These are phyloP conservation scores for Metschnikowia shivogae DNA, from an alignment of 805 yeast genomes.

Conservation along the genomic window DNA sequence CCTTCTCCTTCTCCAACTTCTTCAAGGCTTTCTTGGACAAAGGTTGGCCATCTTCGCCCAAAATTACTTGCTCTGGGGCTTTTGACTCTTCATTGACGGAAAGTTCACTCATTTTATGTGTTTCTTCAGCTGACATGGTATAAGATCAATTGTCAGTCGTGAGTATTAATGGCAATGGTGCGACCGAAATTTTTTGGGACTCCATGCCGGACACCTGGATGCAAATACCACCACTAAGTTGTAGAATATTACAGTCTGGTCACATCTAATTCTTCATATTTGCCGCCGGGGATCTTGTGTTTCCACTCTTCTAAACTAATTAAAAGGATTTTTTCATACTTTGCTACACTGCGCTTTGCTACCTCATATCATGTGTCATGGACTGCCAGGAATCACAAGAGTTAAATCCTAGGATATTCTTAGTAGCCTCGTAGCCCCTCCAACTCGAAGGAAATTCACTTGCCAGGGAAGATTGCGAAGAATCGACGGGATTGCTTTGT, in stretches of 20 bases:
- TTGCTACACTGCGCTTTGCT: too few species aligned
- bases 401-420: too few species aligned
- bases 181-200: constrained; percentile 2
- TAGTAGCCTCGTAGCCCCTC: too few species aligned
- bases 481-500: too few species aligned
- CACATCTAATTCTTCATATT: background rate
- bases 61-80: constrained; percentile 25
- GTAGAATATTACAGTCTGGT: too few species aligned
- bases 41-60: constrained; percentile 79
- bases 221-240: background rate
- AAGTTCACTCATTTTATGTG: constrained; percentile 15
- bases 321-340: too few species aligned
- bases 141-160: constrained; percentile 2
- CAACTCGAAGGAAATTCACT: too few species aligned
- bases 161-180: constrained; percentile 1
- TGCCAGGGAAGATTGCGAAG: too few species aligned
- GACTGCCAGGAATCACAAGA: too few species aligned
- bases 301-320: too few species aligned
- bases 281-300: background rate
- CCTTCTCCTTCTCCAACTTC: constrained; percentile 89
- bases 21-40: constrained; percentile 91
- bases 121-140: constrained; percentile 18
- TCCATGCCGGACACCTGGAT: constrained; percentile 4
- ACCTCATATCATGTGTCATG: too few species aligned
- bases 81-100: constrained; percentile 16